phyloP scores from a whole-genome alignment of 2,329 filamentous ascomycete species.

The Neopestalotiopsis clavispora region DNA sequence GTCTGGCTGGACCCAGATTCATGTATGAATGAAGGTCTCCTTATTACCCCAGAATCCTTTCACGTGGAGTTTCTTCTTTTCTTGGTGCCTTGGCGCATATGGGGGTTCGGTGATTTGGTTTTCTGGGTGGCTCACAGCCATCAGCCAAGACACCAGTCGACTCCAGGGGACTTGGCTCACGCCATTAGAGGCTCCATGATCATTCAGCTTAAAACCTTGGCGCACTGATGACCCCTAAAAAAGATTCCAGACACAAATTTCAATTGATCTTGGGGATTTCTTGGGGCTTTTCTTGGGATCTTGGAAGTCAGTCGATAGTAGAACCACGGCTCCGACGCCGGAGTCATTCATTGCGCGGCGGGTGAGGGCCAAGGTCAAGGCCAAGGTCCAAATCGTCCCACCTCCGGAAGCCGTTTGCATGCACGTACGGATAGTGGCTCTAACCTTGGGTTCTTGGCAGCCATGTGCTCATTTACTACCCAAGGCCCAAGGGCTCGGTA shows the following conservation, averaged over 20 bases:
- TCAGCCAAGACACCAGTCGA: neutral
- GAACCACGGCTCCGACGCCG: neutral
- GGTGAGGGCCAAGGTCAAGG: too few species aligned
- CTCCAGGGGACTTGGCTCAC: neutral
- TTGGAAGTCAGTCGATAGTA: neutral
- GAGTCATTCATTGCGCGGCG: too few species aligned
- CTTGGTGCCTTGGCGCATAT: neutral
- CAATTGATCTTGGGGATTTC: too few species aligned
- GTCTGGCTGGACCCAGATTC: neutral
- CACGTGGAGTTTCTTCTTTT: neutral
- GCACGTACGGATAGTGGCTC: too few species aligned
- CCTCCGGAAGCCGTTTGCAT: too few species aligned
- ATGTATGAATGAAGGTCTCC: neutral
- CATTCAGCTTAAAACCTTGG: neutral
- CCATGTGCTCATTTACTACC: too few species aligned
- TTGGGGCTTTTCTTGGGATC: too few species aligned
- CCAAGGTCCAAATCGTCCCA: too few species aligned
- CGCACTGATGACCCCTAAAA: neutral
- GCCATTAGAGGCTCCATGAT: conserved; percentile 1
- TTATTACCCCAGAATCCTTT: conserved; percentile 1
- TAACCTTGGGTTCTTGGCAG: too few species aligned
- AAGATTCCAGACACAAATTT: neutral
- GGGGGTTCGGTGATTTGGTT: neutral
- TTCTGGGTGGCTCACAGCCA: neutral
- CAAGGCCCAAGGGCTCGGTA: too few species aligned